Evolutionary conservation across 441 rosid genomes (phyloP).

Genomic region (Erysimum pusillum): DNA sequence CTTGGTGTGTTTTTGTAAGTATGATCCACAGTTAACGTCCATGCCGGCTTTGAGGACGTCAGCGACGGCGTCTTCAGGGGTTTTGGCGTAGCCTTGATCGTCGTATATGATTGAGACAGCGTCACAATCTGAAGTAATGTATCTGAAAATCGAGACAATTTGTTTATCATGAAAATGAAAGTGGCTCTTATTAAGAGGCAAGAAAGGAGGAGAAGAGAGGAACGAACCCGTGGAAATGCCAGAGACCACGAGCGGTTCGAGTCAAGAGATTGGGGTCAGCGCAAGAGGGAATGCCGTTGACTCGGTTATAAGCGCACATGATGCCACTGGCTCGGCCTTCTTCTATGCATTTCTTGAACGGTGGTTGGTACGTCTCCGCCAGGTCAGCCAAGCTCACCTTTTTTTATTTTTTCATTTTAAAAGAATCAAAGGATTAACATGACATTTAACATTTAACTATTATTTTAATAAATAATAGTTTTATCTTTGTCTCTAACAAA

Average conservation of each 20-base stretch:
- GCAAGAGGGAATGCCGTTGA: slow-evolving; percentile 89
- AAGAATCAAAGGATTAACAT: background rate
- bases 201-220: background rate
- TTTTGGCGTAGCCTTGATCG: slow-evolving; percentile 66
- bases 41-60: slow-evolving; percentile 92
- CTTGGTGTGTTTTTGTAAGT: slow-evolving; percentile 69
- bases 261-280: slow-evolving; percentile 75
- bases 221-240: slow-evolving; percentile 81
- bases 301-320: slow-evolving; percentile 89
- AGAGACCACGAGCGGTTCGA: slow-evolving; percentile 67
- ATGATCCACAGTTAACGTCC: slow-evolving; percentile 86
- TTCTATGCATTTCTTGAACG: slow-evolving; percentile 74
- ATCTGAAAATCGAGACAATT: slow-evolving; percentile 51
- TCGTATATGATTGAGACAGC: slow-evolving; percentile 75
- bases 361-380: slow-evolving; percentile 93
- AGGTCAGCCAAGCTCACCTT: slow-evolving; percentile 80
- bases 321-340: slow-evolving; percentile 84
- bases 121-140: slow-evolving; percentile 88
- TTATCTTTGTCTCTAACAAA: no score
- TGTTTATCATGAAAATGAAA: background rate
- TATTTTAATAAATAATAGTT: no score
- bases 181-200: background rate
- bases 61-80: slow-evolving; percentile 82
- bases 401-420: background rate
- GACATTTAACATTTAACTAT: no score